These are phyloP conservation scores for Penicillium ochrochloron DNA, from an alignment of 495 filamentous ascomycete species.

Conservation along the genomic window DNA sequence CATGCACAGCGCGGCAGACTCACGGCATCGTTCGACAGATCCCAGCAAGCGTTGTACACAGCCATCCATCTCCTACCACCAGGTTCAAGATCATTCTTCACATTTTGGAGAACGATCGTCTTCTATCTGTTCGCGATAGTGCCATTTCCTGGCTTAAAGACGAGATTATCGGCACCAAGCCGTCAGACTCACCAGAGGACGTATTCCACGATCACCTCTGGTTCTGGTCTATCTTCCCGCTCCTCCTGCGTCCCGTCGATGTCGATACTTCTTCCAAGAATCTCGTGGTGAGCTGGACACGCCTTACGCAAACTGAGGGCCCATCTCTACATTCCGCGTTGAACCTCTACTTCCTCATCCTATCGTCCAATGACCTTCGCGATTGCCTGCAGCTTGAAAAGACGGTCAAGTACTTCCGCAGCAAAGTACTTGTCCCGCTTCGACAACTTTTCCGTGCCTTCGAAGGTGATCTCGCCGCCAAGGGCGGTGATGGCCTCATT, in stretches of 20 bases:
- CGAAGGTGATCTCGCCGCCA: constrained; percentile 39
- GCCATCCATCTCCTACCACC: constrained; percentile 70
- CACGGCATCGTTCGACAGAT: constrained; percentile 77
- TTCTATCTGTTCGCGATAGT: constrained; percentile 75
- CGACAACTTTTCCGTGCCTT: constrained; percentile 40
- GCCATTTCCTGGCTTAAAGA: constrained; percentile 88
- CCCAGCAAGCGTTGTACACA: constrained; percentile 72
- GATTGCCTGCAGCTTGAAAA: constrained; percentile 43
- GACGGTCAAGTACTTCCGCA: constrained; percentile 44
- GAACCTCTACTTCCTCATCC: constrained; percentile 51
- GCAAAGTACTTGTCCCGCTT: constrained; percentile 42
- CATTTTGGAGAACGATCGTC: constrained; percentile 75
- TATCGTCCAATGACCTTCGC: constrained; percentile 40
- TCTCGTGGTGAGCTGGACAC: constrained; percentile 42
- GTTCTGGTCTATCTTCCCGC: constrained; percentile 57
- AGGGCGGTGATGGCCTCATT: constrained; percentile 48
- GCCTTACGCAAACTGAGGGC: constrained; percentile 43
- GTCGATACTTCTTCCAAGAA: constrained; percentile 31
- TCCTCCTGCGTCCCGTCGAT: constrained; percentile 36
- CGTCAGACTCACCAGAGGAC: constrained; percentile 23
- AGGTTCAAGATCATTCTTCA: constrained; percentile 78
- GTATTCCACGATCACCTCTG: constrained; percentile 45
- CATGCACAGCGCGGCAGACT: constrained; percentile 65
- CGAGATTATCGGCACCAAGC: constrained; percentile 62
- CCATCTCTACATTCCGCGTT: constrained; percentile 48